Conservation (phyloP, 257 asterid species). For the Forsythia viridissima region DNA sequence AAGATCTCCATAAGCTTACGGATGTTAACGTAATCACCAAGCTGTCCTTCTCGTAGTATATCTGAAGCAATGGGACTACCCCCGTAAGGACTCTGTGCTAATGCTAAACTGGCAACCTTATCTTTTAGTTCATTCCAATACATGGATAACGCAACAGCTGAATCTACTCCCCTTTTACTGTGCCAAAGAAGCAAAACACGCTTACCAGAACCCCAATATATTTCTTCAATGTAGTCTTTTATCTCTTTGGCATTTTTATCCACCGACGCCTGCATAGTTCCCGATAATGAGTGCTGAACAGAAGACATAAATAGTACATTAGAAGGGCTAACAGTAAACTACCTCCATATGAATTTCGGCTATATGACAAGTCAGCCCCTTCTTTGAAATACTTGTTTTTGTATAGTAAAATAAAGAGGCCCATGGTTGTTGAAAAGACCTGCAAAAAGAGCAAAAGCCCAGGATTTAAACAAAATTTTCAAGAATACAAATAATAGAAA, state of each 20-base stretch:
- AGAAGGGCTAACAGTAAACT: not conserved
- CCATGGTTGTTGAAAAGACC: conserved; percentile 83
- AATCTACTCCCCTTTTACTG: conserved; percentile 97
- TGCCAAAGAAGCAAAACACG: conserved; percentile 92
- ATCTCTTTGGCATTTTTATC: conserved; percentile 91
- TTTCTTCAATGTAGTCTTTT: conserved; percentile 85
- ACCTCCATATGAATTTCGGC: conserved; percentile 51
- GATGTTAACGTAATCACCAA: conserved; percentile 90
- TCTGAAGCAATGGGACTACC: conserved; percentile 98
- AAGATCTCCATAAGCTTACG: conserved; percentile 96
- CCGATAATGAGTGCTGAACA: conserved; percentile 26
- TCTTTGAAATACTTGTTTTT: conserved; percentile 76
- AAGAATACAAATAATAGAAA: not conserved
- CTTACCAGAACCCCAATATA: conserved; percentile 86
- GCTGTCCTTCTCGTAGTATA: conserved; percentile 90
- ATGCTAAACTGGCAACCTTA: conserved; percentile 90
- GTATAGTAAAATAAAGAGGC: conserved; percentile 78
- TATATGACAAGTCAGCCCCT: conserved; percentile 95
- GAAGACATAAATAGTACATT: conserved; percentile 16
- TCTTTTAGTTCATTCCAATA: conserved; percentile 91
- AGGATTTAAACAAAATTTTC: not conserved
- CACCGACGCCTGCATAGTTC: conserved; percentile 73
- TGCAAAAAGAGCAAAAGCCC: conserved; percentile 12
- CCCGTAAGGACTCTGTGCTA: conserved; percentile 98
- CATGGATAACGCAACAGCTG: conserved; percentile 91